A percentile compares a stretch with the other conserved stretches of the same genome.
Conservation (phyloP, 2,329 filamentous ascomycete genomes). For the Paracorniculantispora psalliotae region DNA sequence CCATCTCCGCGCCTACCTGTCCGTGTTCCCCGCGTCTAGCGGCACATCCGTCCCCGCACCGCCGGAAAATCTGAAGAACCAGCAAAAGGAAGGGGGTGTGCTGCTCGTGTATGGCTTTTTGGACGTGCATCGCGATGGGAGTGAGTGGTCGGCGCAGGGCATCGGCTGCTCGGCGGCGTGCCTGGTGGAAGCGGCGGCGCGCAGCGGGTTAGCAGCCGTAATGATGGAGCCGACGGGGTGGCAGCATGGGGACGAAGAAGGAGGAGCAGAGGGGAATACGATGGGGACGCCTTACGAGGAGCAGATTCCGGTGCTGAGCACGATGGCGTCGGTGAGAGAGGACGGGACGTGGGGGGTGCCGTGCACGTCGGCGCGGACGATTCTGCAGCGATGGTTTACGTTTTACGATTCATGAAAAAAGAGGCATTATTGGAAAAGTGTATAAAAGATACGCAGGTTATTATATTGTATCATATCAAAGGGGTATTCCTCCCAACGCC, state of each 20-base stretch:
- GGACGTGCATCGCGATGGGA: constrained; percentile 59
- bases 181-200: constrained; percentile 55
- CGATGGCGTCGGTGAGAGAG: constrained; percentile 42
- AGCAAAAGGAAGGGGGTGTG: constrained; percentile 28
- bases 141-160: constrained; percentile 73
- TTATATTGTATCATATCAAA: background rate
- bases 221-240: constrained; percentile 40
- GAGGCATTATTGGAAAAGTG: background rate
- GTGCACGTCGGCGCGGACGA: constrained; percentile 50
- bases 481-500: constrained; percentile 6
- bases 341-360: constrained; percentile 53
- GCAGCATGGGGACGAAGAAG: constrained; percentile 21
- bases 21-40: constrained; percentile 43
- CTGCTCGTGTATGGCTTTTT: constrained; percentile 63
- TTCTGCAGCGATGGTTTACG: constrained; percentile 62
- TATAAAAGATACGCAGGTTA: background rate
- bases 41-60: constrained; percentile 33
- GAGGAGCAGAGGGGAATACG: background rate
- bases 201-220: constrained; percentile 38
- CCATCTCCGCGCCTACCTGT: constrained; percentile 71
- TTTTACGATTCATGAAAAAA: constrained; percentile 5
- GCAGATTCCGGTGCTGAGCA: constrained; percentile 58
- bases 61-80: constrained; percentile 18
- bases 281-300: constrained; percentile 33
- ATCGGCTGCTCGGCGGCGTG: constrained; percentile 57